Conservation (phyloP, 73 alveolate genomes). For the Halteria grandinella region DNA sequence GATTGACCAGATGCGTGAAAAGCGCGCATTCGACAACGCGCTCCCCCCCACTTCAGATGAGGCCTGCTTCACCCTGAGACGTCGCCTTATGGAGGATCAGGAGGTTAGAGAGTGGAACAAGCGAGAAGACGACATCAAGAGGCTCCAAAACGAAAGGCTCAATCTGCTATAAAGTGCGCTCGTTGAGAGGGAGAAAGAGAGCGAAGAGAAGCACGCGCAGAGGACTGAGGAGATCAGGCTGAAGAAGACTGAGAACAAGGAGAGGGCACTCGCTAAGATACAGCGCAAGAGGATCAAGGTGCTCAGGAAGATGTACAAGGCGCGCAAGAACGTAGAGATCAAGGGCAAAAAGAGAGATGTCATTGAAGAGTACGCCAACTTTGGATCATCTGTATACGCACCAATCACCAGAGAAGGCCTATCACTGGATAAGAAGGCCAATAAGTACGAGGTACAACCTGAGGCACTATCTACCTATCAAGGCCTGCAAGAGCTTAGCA, state of each 20-base stretch:
- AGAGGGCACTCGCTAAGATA: constrained; percentile 18
- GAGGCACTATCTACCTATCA: constrained; percentile 89
- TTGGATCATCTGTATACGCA: constrained; percentile 94
- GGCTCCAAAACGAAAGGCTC: constrained; percentile 78
- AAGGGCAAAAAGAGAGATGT: constrained; percentile 87
- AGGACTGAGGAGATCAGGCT: constrained; percentile 79
- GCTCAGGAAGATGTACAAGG: constrained; percentile 90
- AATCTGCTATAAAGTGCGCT: constrained; percentile 79
- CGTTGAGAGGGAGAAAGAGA: constrained; percentile 80
- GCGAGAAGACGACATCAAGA: constrained; percentile 91
- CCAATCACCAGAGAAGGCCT: constrained; percentile 96
- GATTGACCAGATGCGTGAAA: constrained; percentile 93
- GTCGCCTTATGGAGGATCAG: constrained; percentile 91
- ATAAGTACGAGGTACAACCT: constrained; percentile 92
- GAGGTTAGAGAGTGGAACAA: constrained; percentile 96
- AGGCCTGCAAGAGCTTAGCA: constrained; percentile 83
- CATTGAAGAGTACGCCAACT: constrained; percentile 93
- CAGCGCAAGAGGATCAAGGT: constrained; percentile 85
- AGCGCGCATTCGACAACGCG: constrained; percentile 92
- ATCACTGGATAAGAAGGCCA: constrained; percentile 90
- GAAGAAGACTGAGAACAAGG: constrained; percentile 24
- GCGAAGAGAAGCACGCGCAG: constrained; percentile 80
- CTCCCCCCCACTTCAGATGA: constrained; percentile 96
- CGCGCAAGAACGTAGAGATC: constrained; percentile 82
- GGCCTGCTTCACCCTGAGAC: constrained; percentile 92